These are phyloP conservation scores for Linanthus parryae DNA, from an alignment of 148 eudicot species.

Conservation along the genomic window DNA sequence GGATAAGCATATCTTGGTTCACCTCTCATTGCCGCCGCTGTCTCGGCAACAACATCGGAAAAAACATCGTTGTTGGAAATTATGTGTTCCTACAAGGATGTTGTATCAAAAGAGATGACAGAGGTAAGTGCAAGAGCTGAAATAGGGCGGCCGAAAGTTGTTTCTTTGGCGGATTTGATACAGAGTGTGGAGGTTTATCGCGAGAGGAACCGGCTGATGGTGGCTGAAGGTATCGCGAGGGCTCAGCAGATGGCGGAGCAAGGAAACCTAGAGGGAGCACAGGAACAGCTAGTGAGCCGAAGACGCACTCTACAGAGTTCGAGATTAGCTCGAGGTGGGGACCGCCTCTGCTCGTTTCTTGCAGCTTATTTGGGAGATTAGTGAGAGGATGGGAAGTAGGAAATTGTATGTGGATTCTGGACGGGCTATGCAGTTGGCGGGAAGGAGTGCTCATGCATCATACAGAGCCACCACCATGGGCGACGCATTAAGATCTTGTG, in stretches of 20 bases:
- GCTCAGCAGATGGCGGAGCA: conserved; percentile 22
- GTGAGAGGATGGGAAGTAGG: no score
- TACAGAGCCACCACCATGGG: conserved; percentile 31
- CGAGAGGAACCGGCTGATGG: no score
- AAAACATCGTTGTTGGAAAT: conserved; percentile 12
- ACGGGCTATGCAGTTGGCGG: conserved; percentile 23
- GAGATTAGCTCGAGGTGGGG: conserved; percentile 17
- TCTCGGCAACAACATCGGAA: background rate
- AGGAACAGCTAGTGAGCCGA: conserved; percentile 9
- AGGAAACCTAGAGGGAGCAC: conserved; percentile 23
- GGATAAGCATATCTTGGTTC: conserved; percentile 18
- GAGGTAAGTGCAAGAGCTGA: no score
- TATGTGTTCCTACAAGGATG: conserved; percentile 11
- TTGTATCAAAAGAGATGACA: conserved; percentile 4
- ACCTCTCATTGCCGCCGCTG: conserved; percentile 9
- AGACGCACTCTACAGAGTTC: conserved; percentile 7
- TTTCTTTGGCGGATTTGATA: conserved; percentile 3
- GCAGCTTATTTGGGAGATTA: no score
- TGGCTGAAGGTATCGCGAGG: conserved; percentile 23
- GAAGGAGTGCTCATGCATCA: conserved; percentile 19
- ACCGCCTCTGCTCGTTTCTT: no score
- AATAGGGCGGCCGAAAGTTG: no score
- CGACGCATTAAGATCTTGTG: background rate
- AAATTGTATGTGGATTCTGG: conserved; percentile 20
- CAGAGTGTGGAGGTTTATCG: conserved; percentile 23